Evolutionary conservation across 768 basidiomycete species (phyloP), one percentile per base, ranked within the genome.

Genomic region (Xerocomellus chrysenteron): DNA sequence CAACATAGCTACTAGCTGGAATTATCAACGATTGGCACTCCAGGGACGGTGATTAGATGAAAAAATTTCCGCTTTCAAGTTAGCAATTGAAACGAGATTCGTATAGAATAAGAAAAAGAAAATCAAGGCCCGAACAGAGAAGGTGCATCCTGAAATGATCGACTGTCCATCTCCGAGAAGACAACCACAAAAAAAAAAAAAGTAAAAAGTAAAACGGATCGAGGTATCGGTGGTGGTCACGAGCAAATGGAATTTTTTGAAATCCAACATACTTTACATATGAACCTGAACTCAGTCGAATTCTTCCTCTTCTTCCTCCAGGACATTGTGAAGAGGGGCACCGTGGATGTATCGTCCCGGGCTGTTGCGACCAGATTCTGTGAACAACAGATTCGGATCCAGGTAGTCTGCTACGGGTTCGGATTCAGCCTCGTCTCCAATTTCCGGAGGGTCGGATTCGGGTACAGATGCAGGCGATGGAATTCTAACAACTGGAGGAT

Each of bases 281-380:
- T 9, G 47, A 52, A 50, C 39, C 45, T 24, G 47, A 47, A 50
- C 39, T 54, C 40, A 60, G 2, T 85, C 84, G 21, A 21, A 21
- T 63, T 90, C 87, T 58, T 91, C 55, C 39, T 56, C 89, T 56
- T 88, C 86, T 64, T 92, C 90, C 68, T 92, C 92, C 47, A 92
- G 24, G 41, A 94, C 92, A 58, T 93, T 93, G 61, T 92, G 89
- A 65, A 94, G 77, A 30, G 92, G 92, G 9, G 89, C 88, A 26
- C 92, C 92, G 64, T 94, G 92, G 14, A 90, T 69, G 66, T 94
- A 94, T 42, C 90, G 82, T 35, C 70, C 82, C 12, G 88, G 88
- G 62, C 86, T 88, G 19, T 72, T 75, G n/a, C 82, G 77, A 5
- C 84, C 84, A 9, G 76, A 70, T 19, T 84, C 83, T n/a, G 75